A percentile compares a stretch with the other conserved stretches of the same genome.
These are phyloP conservation scores for Medicago ruthenica DNA, from an alignment of 306 rosid species.

Conservation along the genomic window DNA sequence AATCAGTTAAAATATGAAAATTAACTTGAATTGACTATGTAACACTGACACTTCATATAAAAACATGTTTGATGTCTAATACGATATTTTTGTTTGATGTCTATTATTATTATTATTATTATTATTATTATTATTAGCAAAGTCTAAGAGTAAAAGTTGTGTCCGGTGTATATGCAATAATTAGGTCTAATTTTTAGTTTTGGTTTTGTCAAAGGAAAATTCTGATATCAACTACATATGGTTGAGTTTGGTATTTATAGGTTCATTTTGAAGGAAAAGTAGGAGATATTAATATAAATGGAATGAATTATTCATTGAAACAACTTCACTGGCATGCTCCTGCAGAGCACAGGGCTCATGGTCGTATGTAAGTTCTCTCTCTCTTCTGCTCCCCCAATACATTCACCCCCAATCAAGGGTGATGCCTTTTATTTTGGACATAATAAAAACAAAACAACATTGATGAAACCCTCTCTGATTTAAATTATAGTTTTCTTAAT, in stretches of 20 bases:
- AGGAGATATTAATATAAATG: slow-evolving; percentile 60
- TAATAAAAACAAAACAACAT: neutral
- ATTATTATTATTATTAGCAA: too few relatives aligned
- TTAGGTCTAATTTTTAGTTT: too few relatives aligned
- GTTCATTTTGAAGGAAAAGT: slow-evolving; percentile 56
- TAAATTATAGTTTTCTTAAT: too few relatives aligned
- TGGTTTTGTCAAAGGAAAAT: slow-evolving; percentile 8
- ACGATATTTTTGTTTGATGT: too few relatives aligned
- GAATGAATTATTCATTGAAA: slow-evolving; percentile 60
- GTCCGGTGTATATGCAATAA: too few relatives aligned
- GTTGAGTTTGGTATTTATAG: slow-evolving; percentile 43
- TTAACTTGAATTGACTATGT: neutral
- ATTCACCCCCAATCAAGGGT: too few relatives aligned
- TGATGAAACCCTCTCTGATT: neutral
- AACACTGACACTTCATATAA: too few relatives aligned
- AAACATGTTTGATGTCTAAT: too few relatives aligned
- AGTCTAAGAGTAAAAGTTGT: neutral
- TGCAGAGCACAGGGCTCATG: slow-evolving; percentile 72
- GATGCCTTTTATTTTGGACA: too few relatives aligned
- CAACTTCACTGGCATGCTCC: slow-evolving; percentile 94
- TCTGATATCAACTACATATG: neutral
- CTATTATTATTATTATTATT: too few relatives aligned
- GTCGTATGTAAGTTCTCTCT: slow-evolving; percentile 53
- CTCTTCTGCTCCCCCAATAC: too few relatives aligned
- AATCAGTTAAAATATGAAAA: neutral